Evolutionary conservation across 192 early-diverging fungal species (phyloP).

Genomic region (Backusella sp.): DNA sequence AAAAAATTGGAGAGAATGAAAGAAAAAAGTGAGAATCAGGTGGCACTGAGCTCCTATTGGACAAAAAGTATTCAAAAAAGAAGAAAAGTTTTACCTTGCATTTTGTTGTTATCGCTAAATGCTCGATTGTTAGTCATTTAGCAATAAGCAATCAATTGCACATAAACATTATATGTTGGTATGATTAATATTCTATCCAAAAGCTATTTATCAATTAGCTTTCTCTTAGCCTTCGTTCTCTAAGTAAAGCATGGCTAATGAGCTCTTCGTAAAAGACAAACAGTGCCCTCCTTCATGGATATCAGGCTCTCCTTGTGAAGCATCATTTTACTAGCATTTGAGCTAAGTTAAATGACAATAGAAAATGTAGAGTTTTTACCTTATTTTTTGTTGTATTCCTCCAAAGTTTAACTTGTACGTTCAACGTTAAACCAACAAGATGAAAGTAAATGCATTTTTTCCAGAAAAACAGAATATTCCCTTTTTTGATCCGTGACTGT

Average conservation of each 20-base stretch:
- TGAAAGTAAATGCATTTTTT: too few relatives aligned
- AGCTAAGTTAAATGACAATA: too few relatives aligned
- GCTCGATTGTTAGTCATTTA: neutral
- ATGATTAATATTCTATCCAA: neutral
- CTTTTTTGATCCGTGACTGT: constrained; percentile 5
- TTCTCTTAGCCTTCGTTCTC: neutral
- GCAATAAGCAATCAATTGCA: too few relatives aligned
- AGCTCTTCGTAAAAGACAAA: neutral
- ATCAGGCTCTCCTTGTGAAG: neutral
- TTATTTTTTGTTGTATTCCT: too few relatives aligned
- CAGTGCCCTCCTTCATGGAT: neutral
- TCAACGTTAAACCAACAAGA: too few relatives aligned
- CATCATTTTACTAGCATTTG: neutral
- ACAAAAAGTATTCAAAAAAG: neutral
- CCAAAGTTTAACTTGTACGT: too few relatives aligned
- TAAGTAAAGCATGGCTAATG: neutral
- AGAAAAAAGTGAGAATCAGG: too few relatives aligned
- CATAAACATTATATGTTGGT: neutral
- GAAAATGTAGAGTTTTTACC: too few relatives aligned
- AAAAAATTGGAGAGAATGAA: neutral
- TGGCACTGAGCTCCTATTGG: neutral
- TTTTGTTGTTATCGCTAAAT: neutral
- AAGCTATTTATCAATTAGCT: neutral
- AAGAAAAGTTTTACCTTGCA: neutral
- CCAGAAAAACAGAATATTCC: neutral